Percentiles rank a stretch among this genome's conserved stretches.
Evolutionary conservation across 2,329 filamentous ascomycete genomes (phyloP).

Genomic region (Aaosphaeria arxii): DNA sequence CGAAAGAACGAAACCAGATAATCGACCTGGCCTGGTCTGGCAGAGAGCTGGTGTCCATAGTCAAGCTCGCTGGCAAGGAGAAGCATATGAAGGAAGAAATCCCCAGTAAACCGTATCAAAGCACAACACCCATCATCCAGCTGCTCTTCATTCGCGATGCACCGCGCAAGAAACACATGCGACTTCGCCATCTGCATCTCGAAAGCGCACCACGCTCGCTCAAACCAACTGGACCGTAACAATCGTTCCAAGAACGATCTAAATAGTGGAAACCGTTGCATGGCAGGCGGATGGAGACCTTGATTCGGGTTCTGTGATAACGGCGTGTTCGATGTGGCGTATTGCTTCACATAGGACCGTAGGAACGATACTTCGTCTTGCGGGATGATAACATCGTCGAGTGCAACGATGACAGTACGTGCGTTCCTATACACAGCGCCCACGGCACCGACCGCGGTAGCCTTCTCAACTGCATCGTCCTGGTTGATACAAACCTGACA

Average conservation of each 20-base stretch:
- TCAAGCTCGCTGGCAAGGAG: conserved; percentile 27
- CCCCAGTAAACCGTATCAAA: conserved; percentile 39
- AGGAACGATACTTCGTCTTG: conserved; percentile 35
- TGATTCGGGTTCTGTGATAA: conserved; percentile 21
- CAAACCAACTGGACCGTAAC: conserved; percentile 42
- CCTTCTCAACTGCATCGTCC: conserved; percentile 38
- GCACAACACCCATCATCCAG: conserved; percentile 9
- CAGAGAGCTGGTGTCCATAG: background rate
- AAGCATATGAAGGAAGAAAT: conserved; percentile 41
- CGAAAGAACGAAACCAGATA: background rate
- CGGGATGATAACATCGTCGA: conserved; percentile 41
- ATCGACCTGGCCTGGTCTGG: background rate
- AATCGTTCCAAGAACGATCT: conserved; percentile 33
- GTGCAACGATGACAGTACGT: conserved; percentile 38
- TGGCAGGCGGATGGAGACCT: conserved; percentile 25
- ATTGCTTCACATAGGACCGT: conserved; percentile 38
- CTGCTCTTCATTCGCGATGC: conserved; percentile 20
- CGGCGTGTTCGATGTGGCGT: conserved; percentile 16
- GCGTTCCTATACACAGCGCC: conserved; percentile 44
- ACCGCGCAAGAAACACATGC: conserved; percentile 42
- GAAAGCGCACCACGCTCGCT: conserved; percentile 44
- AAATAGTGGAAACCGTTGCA: conserved; percentile 22
- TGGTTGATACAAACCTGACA: conserved; percentile 40
- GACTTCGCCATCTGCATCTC: conserved; percentile 42
- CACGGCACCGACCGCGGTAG: conserved; percentile 40